These are phyloP conservation scores for Cladosporium sphaerospermum DNA, from an alignment of 2,329 filamentous ascomycete species.

Conservation along the genomic window DNA sequence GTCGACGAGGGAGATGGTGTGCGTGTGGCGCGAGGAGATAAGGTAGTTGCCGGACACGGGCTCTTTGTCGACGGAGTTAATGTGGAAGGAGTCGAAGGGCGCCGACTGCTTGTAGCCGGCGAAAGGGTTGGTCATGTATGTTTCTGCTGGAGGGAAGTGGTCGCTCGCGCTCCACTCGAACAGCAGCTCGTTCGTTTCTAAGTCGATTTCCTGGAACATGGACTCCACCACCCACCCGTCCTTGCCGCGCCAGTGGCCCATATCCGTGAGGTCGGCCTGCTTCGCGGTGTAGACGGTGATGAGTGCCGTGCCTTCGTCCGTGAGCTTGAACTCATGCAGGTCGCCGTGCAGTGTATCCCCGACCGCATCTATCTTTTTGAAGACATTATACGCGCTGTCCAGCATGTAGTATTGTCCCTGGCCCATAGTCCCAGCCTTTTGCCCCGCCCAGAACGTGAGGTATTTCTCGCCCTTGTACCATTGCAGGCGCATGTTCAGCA, in stretches of 20 bases:
- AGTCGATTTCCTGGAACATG: conserved; percentile 40
- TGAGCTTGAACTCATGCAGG: conserved; percentile 42
- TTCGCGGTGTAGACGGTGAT: conserved; percentile 39
- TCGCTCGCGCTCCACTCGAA: conserved; percentile 37
- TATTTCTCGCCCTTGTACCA: conserved; percentile 31
- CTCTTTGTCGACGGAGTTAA: conserved; percentile 50
- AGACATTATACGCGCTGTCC: conserved; percentile 23
- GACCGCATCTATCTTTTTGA: conserved; percentile 23
- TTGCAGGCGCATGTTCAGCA: conserved; percentile 30
- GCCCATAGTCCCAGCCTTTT: conserved; percentile 29
- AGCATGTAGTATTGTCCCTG: conserved; percentile 32
- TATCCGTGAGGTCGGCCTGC: conserved; percentile 22
- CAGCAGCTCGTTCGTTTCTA: conserved; percentile 34
- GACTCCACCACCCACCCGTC: conserved; percentile 40
- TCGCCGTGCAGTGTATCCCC: conserved; percentile 30
- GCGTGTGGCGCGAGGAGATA: conserved; percentile 41
- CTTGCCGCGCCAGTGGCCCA: conserved; percentile 20
- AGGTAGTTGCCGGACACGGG: conserved; percentile 41
- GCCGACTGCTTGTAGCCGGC: conserved; percentile 31
- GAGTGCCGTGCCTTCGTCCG: conserved; percentile 36
- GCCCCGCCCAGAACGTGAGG: conserved; percentile 36
- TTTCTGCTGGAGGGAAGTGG: conserved; percentile 29
- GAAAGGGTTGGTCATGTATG: conserved; percentile 31
- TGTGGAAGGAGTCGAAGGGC: conserved; percentile 43
- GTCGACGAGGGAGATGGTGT: conserved; percentile 41